Evolutionary conservation across 176 grass and related monocot genomes (phyloP).

Genomic region (Poa annua): DNA sequence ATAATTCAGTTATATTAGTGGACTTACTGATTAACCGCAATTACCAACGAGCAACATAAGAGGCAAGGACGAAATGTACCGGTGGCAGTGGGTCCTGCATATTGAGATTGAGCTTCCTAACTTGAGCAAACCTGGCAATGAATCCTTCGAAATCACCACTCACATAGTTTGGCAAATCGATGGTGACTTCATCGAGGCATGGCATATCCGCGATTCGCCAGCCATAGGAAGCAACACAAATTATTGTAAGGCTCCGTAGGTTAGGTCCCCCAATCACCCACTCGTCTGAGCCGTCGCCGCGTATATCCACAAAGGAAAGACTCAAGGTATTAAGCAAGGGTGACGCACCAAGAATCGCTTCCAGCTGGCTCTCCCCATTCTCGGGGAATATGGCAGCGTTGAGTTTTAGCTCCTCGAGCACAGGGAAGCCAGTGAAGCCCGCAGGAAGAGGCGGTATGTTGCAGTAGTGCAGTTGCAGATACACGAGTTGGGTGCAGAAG

Average conservation of each 20-base stretch:
- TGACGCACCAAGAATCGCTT: not conserved
- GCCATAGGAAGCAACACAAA: not conserved
- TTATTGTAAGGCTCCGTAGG: not conserved
- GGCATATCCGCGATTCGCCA: not conserved
- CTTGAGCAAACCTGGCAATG: not conserved
- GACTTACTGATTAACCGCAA: not conserved
- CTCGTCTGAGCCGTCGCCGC: not conserved
- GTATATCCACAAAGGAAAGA: not conserved
- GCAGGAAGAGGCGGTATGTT: not conserved
- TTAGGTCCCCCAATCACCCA: not conserved
- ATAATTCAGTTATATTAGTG: not conserved
- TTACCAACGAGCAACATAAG: not conserved
- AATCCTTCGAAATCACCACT: not conserved
- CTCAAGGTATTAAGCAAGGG: constrained; percentile 3
- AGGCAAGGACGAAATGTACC: not conserved
- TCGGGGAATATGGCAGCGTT: rapidly evolving
- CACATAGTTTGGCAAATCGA: not conserved
- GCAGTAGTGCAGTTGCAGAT: not conserved
- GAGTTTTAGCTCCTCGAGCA: not conserved
- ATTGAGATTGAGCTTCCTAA: not conserved
- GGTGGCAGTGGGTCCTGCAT: not conserved
- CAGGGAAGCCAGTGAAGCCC: not conserved
- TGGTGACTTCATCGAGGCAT: not conserved
- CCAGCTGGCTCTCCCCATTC: constrained; percentile 4
- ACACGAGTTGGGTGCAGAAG: constrained; percentile 16